phyloP scores from a whole-genome alignment of 2,329 filamentous ascomycete genomes.

The Rhinocladiella mackenziei region DNA sequence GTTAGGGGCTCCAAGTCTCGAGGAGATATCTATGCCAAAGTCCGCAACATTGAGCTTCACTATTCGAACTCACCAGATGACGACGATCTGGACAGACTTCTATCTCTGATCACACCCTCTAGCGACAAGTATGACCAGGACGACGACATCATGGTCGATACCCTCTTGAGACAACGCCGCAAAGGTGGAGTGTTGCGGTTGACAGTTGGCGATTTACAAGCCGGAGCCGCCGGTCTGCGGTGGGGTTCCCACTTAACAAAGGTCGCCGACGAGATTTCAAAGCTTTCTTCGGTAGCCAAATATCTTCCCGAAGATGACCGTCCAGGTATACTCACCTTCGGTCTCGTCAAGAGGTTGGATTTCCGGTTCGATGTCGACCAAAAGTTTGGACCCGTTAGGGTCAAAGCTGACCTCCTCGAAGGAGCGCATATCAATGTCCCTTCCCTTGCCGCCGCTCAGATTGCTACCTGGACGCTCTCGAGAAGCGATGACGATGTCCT shows the following conservation, averaged over 20 bases:
- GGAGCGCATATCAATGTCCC: constrained; percentile 80
- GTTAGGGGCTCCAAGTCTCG: constrained; percentile 39
- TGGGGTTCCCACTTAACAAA: constrained; percentile 65
- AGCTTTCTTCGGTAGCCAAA: constrained; percentile 82
- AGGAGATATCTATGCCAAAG: constrained; percentile 59
- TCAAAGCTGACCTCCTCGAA: constrained; percentile 61
- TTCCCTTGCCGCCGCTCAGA: constrained; percentile 71
- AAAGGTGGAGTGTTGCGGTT: constrained; percentile 79
- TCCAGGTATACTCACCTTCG: constrained; percentile 76
- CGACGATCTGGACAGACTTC: constrained; percentile 71
- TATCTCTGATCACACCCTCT: constrained; percentile 85
- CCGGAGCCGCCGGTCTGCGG: constrained; percentile 59
- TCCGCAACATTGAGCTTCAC: constrained; percentile 66
- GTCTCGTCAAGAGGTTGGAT: constrained; percentile 61
- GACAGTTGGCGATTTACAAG: constrained; percentile 61
- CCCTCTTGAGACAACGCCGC: constrained; percentile 74
- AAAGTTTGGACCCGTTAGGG: constrained; percentile 61
- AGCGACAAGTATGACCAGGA: constrained; percentile 84
- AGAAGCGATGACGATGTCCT: constrained; percentile 69
- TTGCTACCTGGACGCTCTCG: constrained; percentile 59
- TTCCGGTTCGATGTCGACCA: constrained; percentile 61
- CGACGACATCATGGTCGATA: constrained; percentile 93
- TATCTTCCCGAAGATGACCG: constrained; percentile 94
- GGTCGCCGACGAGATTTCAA: constrained; percentile 73
- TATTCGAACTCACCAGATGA: constrained; percentile 71